These are phyloP conservation scores for Xylariomycetidae sp. DNA, from an alignment of 2,329 filamentous ascomycete genomes.

Conservation along the genomic window DNA sequence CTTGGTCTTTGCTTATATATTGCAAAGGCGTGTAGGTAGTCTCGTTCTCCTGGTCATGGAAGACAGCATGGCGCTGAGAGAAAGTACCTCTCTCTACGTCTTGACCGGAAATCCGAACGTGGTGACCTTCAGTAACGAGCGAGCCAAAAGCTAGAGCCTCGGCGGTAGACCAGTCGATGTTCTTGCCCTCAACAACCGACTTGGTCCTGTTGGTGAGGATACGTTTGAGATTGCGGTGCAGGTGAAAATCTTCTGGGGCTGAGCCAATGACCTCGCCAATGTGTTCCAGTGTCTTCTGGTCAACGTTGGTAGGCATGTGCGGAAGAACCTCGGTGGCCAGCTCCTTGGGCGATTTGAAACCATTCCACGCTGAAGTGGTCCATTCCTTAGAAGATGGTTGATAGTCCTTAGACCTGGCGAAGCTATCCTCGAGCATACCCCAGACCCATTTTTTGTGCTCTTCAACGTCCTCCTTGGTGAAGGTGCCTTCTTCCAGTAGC, in stretches of 20 bases:
- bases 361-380: conserved; percentile 98
- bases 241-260: conserved; percentile 77
- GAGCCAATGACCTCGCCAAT: conserved; percentile 77
- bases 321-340: conserved; percentile 90
- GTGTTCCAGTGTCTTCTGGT: conserved; percentile 67
- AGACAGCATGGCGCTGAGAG: conserved; percentile 93
- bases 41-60: conserved; percentile 96
- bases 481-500: conserved; percentile 85
- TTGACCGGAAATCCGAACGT: conserved; percentile 96
- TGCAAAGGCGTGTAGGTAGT: conserved; percentile 89
- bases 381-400: conserved; percentile 95
- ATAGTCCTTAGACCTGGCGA: conserved; percentile 95
- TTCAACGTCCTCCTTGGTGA: conserved; percentile 95
- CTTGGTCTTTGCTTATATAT: conserved; percentile 84
- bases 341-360: conserved; percentile 98
- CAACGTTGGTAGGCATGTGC: conserved; percentile 82
- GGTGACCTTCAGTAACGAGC: conserved; percentile 87
- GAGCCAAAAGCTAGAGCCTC: conserved; percentile 94
- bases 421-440: conserved; percentile 98
- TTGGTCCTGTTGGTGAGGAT: conserved; percentile 87
- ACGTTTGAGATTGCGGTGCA: conserved; percentile 96
- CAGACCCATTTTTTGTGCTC: conserved; percentile 99
- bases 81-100: conserved; percentile 99
- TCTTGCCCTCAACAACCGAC: conserved; percentile 84
- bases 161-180: conserved; percentile 96